phyloP scores from a whole-genome alignment of 2,329 filamentous ascomycete genomes.

The Aspergillus intermedius region DNA sequence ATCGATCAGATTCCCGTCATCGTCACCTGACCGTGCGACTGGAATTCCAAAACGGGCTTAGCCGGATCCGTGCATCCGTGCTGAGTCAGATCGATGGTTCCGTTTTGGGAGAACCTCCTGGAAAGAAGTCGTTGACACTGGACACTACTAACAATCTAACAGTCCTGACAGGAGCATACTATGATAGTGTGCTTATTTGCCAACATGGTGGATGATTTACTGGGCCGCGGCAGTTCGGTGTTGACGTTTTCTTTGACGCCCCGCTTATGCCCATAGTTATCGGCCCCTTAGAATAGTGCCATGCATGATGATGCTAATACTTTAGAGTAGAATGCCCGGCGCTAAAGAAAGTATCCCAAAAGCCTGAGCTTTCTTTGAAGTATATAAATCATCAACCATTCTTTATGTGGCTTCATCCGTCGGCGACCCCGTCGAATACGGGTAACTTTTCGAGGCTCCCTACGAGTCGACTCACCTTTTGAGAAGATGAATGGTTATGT shows the following conservation, averaged over 20 bases:
- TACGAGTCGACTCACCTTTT: not conserved
- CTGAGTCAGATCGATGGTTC: not conserved
- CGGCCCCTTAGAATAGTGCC: too few relatives aligned
- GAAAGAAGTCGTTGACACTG: too few relatives aligned
- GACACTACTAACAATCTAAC: too few relatives aligned
- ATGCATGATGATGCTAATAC: too few relatives aligned
- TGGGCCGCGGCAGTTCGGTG: too few relatives aligned
- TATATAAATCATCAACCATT: not conserved
- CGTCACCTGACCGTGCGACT: slow-evolving; percentile 12
- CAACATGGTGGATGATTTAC: too few relatives aligned
- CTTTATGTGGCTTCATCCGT: not conserved
- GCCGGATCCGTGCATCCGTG: not conserved
- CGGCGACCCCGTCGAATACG: not conserved
- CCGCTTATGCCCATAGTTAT: too few relatives aligned
- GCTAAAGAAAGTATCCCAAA: not conserved
- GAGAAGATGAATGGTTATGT: not conserved
- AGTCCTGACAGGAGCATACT: too few relatives aligned
- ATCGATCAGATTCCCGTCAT: slow-evolving; percentile 18
- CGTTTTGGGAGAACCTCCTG: too few relatives aligned
- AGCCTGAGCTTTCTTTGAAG: not conserved
- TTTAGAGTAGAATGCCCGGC: not conserved
- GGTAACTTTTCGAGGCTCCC: too few relatives aligned
- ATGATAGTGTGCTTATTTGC: too few relatives aligned
- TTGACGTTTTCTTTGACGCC: too few relatives aligned
- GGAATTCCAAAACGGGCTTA: not conserved